A percentile compares a stretch with the other conserved stretches of the same genome.
phyloP scores from a whole-genome alignment of 176 grass and related monocot species.

The Melocanna baccifera region DNA sequence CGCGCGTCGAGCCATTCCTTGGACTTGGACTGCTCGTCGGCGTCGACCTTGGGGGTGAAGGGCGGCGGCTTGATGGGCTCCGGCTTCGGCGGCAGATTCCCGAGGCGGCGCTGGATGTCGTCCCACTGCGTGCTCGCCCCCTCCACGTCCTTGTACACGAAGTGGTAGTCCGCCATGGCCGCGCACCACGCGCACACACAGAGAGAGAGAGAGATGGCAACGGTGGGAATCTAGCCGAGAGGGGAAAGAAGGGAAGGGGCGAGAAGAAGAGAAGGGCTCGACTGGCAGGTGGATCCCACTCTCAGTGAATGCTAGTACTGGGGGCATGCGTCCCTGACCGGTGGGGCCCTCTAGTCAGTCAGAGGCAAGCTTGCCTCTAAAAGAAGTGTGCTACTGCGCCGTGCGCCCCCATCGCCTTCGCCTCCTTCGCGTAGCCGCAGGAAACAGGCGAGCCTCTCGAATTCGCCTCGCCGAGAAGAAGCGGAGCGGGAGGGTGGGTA shows the following conservation, averaged over 20 bases:
- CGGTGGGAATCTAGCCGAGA: background rate
- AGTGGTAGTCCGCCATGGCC: slow-evolving; percentile 87
- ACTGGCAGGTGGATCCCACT: background rate
- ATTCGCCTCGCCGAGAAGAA: slow-evolving; percentile 10
- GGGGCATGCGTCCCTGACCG: background rate
- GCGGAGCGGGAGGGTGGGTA: background rate
- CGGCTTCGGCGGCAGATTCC: slow-evolving; percentile 84
- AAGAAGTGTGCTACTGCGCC: background rate
- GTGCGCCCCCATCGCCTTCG: background rate
- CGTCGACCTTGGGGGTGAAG: slow-evolving; percentile 62
- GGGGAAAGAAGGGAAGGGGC: background rate
- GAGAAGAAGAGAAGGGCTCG: background rate
- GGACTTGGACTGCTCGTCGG: slow-evolving; percentile 67
- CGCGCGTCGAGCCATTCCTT: slow-evolving; percentile 78
- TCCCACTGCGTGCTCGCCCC: slow-evolving; percentile 87
- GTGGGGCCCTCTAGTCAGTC: background rate
- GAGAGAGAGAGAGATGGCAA: background rate
- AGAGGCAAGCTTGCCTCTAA: background rate
- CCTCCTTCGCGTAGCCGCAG: background rate
- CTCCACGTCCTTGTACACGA: slow-evolving; percentile 99
- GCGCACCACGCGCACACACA: background rate
- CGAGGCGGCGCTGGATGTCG: slow-evolving; percentile 91
- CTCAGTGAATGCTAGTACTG: too few relatives aligned
- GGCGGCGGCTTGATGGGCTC: slow-evolving; percentile 77
- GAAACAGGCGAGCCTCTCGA: background rate